These are phyloP conservation scores for Leccinum variicolor DNA, from an alignment of 768 basidiomycete species.

Conservation along the genomic window DNA sequence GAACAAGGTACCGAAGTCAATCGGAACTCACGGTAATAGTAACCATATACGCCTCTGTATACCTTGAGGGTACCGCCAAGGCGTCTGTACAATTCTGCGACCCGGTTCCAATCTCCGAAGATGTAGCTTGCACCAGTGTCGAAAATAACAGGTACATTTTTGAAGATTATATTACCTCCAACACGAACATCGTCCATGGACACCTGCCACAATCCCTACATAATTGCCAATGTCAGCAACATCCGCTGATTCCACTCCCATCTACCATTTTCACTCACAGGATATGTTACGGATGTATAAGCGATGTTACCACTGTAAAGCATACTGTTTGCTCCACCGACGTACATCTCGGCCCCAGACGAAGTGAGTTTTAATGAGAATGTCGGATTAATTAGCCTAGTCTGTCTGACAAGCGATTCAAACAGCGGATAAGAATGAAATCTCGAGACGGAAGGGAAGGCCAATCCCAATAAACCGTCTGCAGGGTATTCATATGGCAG, in stretches of 20 bases:
- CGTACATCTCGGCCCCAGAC: background rate
- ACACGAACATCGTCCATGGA: background rate
- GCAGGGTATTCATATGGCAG: background rate
- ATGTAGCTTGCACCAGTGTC: background rate
- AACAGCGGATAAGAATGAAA: background rate
- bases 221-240: background rate
- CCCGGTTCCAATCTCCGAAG: background rate
- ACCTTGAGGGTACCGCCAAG: background rate
- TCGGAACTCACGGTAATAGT: background rate
- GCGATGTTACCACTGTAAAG: background rate
- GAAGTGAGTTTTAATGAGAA: background rate
- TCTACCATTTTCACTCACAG: background rate
- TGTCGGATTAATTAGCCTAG: background rate
- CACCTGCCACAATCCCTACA: background rate
- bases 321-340: background rate
- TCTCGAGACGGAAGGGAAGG: background rate
- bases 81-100: background rate
- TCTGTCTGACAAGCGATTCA: background rate
- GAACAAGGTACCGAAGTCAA: background rate
- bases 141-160: background rate
- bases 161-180: background rate
- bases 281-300: background rate
- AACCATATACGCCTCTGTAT: background rate
- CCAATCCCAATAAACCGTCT: background rate
- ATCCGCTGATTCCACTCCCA: background rate